Percentiles rank a stretch among this genome's conserved stretches.
Evolutionary conservation across 495 filamentous ascomycete species (phyloP).

Genomic region (Venustampulla echinocandica): DNA sequence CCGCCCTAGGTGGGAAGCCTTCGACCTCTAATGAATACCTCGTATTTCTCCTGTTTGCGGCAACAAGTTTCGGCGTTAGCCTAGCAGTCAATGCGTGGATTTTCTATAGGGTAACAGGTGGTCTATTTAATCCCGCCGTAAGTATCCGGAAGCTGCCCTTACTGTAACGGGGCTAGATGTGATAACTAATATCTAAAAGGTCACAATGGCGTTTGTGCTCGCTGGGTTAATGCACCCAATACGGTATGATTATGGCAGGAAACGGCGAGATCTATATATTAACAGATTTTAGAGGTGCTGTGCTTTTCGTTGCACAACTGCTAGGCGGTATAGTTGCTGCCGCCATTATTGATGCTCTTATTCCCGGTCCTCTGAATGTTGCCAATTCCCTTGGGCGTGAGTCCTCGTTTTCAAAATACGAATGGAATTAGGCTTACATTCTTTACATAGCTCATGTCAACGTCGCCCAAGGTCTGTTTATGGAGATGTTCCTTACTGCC

Average conservation of each 20-base stretch:
- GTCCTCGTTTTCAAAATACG: constrained; percentile 33
- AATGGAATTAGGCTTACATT: no score
- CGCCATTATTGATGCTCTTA: constrained; percentile 39
- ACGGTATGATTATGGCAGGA: no score
- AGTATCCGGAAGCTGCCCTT: constrained; percentile 27
- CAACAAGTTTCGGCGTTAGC: constrained; percentile 49
- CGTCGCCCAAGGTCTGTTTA: constrained; percentile 48
- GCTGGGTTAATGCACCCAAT: constrained; percentile 49
- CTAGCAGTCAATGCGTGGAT: constrained; percentile 57
- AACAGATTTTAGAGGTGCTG: constrained; percentile 35
- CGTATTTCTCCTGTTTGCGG: constrained; percentile 67
- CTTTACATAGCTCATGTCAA: no score
- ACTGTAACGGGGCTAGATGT: neutral
- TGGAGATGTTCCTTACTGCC: constrained; percentile 47
- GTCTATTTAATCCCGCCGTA: constrained; percentile 58
- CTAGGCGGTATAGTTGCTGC: constrained; percentile 49
- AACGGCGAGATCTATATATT: no score
- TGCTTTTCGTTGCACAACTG: constrained; percentile 48
- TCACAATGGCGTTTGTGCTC: constrained; percentile 47
- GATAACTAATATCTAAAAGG: constrained; percentile 31
- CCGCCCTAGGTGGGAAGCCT: constrained; percentile 30
- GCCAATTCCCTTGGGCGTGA: constrained; percentile 31
- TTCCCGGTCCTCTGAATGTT: constrained; percentile 42
- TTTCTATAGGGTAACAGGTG: constrained; percentile 55
- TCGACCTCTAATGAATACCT: constrained; percentile 11